phyloP scores from a whole-genome alignment of 305 asterid genomes.

The Withania somnifera region DNA sequence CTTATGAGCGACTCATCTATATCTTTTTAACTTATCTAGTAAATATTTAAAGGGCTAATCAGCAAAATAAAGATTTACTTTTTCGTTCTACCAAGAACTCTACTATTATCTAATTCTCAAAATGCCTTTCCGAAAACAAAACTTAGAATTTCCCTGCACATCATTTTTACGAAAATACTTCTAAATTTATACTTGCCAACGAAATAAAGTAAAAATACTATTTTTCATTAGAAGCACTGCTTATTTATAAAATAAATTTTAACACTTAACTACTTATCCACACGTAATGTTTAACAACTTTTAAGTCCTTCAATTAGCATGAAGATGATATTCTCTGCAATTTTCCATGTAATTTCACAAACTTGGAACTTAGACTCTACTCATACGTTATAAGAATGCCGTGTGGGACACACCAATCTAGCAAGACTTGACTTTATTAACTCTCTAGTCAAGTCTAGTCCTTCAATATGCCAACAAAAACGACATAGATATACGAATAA shows the following conservation, averaged over 20 bases:
- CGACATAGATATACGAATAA: not conserved
- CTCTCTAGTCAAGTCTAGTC: not conserved
- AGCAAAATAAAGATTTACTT: too few species aligned
- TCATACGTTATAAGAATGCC: not conserved
- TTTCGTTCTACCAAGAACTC: not conserved
- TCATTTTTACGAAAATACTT: not conserved
- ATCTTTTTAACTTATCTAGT: too few species aligned
- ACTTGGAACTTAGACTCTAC: not conserved
- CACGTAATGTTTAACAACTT: not conserved
- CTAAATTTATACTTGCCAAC: too few species aligned
- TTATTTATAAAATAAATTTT: too few species aligned
- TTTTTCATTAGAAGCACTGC: too few species aligned
- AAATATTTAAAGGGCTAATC: too few species aligned
- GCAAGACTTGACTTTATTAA: not conserved
- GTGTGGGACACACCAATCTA: not conserved
- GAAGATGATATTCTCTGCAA: not conserved
- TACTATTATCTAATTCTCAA: not conserved
- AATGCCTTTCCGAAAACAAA: not conserved
- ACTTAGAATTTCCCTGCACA: not conserved
- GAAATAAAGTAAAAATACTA: too few species aligned
- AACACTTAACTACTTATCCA: too few species aligned
- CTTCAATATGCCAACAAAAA: not conserved
- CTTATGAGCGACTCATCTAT: too few species aligned
- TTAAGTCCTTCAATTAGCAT: too few species aligned
- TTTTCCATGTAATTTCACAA: not conserved